Base-by-base conservation (phyloP, 805 yeast species). In the Saccharomycopsis schoenii region DNA sequence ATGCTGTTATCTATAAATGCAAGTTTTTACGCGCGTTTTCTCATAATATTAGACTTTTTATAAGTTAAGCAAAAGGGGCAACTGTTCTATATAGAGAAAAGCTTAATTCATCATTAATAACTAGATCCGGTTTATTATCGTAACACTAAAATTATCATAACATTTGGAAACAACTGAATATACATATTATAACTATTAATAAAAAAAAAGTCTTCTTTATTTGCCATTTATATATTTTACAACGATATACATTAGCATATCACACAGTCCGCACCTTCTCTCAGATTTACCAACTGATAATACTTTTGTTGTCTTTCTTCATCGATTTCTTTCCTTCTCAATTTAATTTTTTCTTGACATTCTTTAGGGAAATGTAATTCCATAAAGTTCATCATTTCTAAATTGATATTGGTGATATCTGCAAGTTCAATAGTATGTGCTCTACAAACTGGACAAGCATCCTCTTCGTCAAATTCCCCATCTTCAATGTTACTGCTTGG, bases 371-470 rank as follows among this genome's bases (percentile, higher is more conserved):
- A 87, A 67, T 82, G 81, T 55, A 73, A 68, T 68, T 83, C 79
- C 78, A 88, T 76, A 60, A 81, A 74, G 25, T 73, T 71, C 76
- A 83, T 76, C 50, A 81, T 72, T 9, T 80, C 80, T 5, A 71
- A 41, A 67, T 88, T 93, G 62, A 87, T 72, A 65, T 86, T 85
- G 1, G 74, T 64, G 36, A 83, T 81, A 65, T 84, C 85, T 1
- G 92, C 91, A 54, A 71, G 58, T 67, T 77, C 68, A 1, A 83
- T 88, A 10, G 74, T 68, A 37, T 77, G 77, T 43, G 76, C 68
- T 55, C 86, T 70, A 69, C 94, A 87, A 39, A 87, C 73, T 0
- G 94, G 94, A 69, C 94, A 87, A 64, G 80, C 79, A 51, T 79
- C 78, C 21, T 47, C 52, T 24, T 47, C 52, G 10, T 47, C 52